Evolutionary conservation across 2,329 filamentous ascomycete genomes (phyloP).

Genomic region (Hypoxylon sp.): DNA sequence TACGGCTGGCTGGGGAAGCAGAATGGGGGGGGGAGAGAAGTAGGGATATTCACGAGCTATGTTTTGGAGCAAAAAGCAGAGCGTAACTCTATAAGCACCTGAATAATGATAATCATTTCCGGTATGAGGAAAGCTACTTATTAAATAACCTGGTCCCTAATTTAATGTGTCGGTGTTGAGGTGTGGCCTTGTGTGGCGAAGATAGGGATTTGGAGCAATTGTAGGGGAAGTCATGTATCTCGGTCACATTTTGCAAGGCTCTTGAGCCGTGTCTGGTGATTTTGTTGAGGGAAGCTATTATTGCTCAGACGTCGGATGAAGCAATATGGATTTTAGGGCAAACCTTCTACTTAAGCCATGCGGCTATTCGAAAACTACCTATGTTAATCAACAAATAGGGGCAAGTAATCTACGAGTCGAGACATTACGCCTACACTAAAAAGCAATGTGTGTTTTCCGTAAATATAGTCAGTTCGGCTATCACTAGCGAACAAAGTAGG

Average conservation of each 20-base stretch:
- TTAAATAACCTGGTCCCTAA: background rate
- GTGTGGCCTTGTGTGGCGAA: background rate
- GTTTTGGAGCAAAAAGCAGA: background rate
- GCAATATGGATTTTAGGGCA: background rate
- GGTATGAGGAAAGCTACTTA: background rate
- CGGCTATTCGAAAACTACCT: background rate
- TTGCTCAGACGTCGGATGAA: background rate
- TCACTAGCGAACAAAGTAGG: background rate
- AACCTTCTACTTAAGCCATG: background rate
- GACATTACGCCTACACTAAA: background rate
- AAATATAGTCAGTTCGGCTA: background rate
- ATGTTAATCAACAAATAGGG: no score
- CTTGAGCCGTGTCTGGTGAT: background rate
- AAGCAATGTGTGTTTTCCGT: background rate
- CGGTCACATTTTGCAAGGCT: background rate
- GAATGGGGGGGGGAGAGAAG: background rate
- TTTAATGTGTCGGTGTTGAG: background rate
- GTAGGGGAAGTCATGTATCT: background rate
- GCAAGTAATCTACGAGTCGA: background rate
- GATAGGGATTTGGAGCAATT: background rate
- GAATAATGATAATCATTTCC: constrained; percentile 12
- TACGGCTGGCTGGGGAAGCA: background rate
- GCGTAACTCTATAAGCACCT: background rate
- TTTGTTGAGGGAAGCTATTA: background rate
- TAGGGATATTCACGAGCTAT: background rate